Evolutionary conservation across 2,329 filamentous ascomycete genomes (phyloP).

Genomic region (Alternaria metachromatica): DNA sequence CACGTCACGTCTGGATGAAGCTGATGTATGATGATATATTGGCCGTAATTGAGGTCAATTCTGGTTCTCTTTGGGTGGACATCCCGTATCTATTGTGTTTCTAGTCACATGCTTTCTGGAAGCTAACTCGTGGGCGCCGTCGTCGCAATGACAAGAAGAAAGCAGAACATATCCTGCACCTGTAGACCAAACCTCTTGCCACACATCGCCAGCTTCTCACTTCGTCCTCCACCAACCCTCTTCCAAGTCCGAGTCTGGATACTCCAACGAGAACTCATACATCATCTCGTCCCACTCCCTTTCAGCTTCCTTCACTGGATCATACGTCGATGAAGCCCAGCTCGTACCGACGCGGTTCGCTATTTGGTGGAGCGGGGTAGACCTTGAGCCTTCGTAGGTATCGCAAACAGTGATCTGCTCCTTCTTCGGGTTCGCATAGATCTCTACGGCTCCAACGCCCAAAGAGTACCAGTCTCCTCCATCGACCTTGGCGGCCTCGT

Average conservation of each 20-base stretch:
- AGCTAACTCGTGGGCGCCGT: too few species aligned
- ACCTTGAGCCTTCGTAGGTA: not conserved
- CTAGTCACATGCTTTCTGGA: not conserved
- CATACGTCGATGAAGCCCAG: not conserved
- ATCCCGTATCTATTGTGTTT: not conserved
- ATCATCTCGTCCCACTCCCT: too few species aligned
- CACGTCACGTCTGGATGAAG: too few species aligned
- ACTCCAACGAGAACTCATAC: too few species aligned
- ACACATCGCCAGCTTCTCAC: too few species aligned
- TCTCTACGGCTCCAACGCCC: not conserved
- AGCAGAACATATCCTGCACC: not conserved
- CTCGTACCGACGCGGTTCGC: not conserved
- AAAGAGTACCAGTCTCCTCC: not conserved
- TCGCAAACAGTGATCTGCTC: accelerated
- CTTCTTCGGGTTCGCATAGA: too few species aligned
- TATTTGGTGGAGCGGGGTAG: not conserved
- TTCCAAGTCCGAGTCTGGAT: too few species aligned
- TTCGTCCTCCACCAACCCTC: too few species aligned
- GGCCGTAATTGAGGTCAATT: too few species aligned
- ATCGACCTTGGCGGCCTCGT: not conserved
- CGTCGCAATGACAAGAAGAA: not conserved
- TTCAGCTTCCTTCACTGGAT: too few species aligned
- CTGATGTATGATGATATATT: too few species aligned
- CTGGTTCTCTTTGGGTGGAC: not conserved
- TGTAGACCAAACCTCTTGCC: too few species aligned